Base-by-base conservation (phyloP, 1,139 yeast species). In the Protomyces inundatus region DNA sequence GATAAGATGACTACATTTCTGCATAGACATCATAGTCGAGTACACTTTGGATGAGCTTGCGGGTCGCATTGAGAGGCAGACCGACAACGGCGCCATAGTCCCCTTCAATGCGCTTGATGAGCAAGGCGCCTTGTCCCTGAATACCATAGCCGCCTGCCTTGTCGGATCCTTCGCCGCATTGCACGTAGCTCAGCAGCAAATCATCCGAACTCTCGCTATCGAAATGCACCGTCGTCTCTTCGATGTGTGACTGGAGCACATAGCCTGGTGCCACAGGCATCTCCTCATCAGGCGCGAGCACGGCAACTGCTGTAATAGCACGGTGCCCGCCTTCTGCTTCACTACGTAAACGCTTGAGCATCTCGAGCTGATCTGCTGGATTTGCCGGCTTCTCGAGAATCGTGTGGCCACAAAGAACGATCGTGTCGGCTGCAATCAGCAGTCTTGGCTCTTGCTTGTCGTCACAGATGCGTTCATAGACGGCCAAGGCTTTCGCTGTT, bases 121-220 rank as follows among this genome's bases (percentile, higher is more conserved):
- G 75, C 54, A 86, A 71, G 40, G 74, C 70, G 3, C 88, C 86
- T 16, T 73, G 72, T 1, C 85, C 88, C 74, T 93, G 98, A 67
- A 87, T 86, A 70, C 86, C 86, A 76, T 90, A 90, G 0, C 98
- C 98, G 6, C 97, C 98, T 0, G 98, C 97, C 0, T 88, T 97
- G 52, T 82, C 80, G 4, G 79, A 67, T 0, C 95, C 98, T 73
- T 91, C 98, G 35, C 82, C 87, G 1, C 85, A 77, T 0, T 80
- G 80, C 9, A 88, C 85, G 73, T 91, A 93, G 14, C 79, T 77
- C 45, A 80, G 71, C 2, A 91, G 73, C 45, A 85, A 76, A 16
- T 79, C 82, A 66, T 84, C 84, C 1, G 84, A 78, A 12, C 84
- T 73, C 3, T 74, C 70, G 1, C 73, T 67, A 67, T 84, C 84